A percentile compares a stretch with the other conserved stretches of the same genome.
phyloP scores from a whole-genome alignment of 2,329 filamentous ascomycete species.

The Stagonosporopsis cucurbitacearum region DNA sequence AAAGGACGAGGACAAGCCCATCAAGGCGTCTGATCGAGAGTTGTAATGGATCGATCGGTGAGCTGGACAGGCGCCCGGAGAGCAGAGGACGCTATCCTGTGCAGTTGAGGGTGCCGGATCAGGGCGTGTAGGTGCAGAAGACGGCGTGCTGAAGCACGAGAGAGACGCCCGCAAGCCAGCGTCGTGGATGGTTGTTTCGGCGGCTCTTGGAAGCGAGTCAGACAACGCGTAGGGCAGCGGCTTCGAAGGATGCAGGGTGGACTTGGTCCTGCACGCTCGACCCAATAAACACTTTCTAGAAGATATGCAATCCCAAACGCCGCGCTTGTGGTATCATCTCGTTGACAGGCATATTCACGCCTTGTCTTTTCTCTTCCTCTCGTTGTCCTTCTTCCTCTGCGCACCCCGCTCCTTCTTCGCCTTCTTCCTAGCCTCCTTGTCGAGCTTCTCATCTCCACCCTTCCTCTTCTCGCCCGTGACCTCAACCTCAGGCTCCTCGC shows the following conservation, averaged over 20 bases:
- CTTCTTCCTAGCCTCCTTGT: conserved; percentile 56
- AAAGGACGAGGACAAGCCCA: conserved; percentile 57
- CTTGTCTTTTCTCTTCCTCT: conserved; percentile 38
- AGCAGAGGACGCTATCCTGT: neutral
- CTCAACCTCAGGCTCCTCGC: conserved; percentile 37
- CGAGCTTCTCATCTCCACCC: conserved; percentile 62
- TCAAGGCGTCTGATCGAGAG: conserved; percentile 78
- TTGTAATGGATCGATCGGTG: conserved; percentile 57
- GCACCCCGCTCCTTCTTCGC: conserved; percentile 58
- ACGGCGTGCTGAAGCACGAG: neutral
- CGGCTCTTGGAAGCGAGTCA: neutral
- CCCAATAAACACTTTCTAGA: neutral
- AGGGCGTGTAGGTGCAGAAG: neutral
- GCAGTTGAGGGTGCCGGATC: neutral
- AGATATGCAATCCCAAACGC: conserved; percentile 7
- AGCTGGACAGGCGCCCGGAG: neutral
- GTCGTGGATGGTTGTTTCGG: neutral
- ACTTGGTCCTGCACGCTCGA: neutral
- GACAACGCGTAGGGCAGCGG: neutral
- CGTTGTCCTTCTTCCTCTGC: conserved; percentile 51
- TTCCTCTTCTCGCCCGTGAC: conserved; percentile 39
- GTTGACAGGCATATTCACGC: conserved; percentile 1
- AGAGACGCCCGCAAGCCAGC: neutral
- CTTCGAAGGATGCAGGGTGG: neutral
- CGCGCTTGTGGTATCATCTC: conserved; percentile 13